A percentile compares a stretch with the other conserved stretches of the same genome.
Conservation (phyloP, 129 eudicot genomes). For the Heracleum sosnowskyi region DNA sequence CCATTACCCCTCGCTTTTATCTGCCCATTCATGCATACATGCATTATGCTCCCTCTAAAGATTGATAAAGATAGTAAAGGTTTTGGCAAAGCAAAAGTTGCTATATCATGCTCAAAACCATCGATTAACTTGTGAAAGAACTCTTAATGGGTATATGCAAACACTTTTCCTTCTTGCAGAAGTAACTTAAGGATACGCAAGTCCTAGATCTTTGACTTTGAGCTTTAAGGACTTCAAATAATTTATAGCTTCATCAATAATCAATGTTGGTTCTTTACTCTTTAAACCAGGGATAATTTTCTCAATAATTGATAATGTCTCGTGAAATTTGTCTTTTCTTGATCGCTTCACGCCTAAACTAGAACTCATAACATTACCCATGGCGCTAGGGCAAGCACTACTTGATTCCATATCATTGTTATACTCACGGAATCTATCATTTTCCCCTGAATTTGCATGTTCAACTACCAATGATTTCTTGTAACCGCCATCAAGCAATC, state of each 20-base stretch:
- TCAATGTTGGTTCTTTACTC: slow-evolving; percentile 28
- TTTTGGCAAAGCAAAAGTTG: slow-evolving; percentile 10
- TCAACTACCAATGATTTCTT: slow-evolving; percentile 14
- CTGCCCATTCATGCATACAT: slow-evolving; percentile 11
- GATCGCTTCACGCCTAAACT: slow-evolving; percentile 10
- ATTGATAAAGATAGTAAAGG: slow-evolving; percentile 11
- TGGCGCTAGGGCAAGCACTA: slow-evolving; percentile 3
- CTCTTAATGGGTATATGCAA: not conserved
- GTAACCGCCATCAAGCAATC: slow-evolving; percentile 32
- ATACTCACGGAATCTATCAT: slow-evolving; percentile 1
- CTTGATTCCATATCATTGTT: slow-evolving; percentile 16
- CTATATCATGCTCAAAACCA: slow-evolving; percentile 21
- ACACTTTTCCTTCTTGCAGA: slow-evolving; percentile 1
- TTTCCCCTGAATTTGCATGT: slow-evolving; percentile 3
- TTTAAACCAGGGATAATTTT: slow-evolving; percentile 35
- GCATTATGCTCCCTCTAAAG: slow-evolving; percentile 12
- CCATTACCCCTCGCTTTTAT: slow-evolving; percentile 21
- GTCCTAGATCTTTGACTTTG: slow-evolving; percentile 30
- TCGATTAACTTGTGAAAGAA: slow-evolving; percentile 5
- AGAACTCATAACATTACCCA: slow-evolving; percentile 11
- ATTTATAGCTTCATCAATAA: slow-evolving; percentile 29
- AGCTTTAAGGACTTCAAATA: slow-evolving; percentile 27
- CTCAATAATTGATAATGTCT: slow-evolving; percentile 28
- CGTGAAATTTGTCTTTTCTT: slow-evolving; percentile 31
- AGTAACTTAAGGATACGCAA: slow-evolving; percentile 11